Evolutionary conservation across 352 stramenopile genomes (phyloP), one percentile per base, ranked within the genome.

Genomic region (Phytophthora capsici): DNA sequence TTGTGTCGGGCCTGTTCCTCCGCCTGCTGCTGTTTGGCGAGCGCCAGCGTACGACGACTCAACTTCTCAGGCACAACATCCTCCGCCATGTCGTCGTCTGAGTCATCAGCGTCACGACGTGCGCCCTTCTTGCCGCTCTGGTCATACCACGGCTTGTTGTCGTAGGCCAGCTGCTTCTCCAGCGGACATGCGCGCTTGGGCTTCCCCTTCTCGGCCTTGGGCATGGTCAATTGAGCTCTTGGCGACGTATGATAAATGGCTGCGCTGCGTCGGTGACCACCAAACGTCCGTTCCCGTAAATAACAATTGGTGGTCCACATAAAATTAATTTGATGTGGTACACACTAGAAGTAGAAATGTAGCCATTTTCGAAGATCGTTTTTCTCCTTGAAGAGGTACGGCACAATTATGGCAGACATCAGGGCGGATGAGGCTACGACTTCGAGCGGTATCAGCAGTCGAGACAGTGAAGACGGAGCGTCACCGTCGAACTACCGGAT

Each of bases 111-210:
- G 38, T 89, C 70, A 16, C 70, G 72, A 26, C 73, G 64, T 22
- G 44, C 58, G 20, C 22, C 52, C 28, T 68, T 76, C 43, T 64
- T 64, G 45, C 51, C 50, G 46, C 57, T 72, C 57, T 77, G 60
- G 55, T 94, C 84, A 52, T 90, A 96, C 86, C 87, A 94, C 17
- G 88, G 86, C 77, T 91, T 96, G 57, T 88, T 84, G 69, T 96
- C 88, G 64, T 77, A 92, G 45, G 86, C 86, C 26, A 96, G 71
- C 64, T 96, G 88, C 78, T 94, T 94, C 70, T 94, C 88, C 34
- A 96, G 77, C 75, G 88, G 86, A 69, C 82, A 91, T 53, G 88
- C 80, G 63, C 88, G 88, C 71, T 96, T 96, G 36, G 84, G 81
- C 72, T 94, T 96, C 46, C 80, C 78, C 40, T 81, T 81, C 34